phyloP scores from a whole-genome alignment of 306 rosid genomes.

The Gastrolobium bilobum region DNA sequence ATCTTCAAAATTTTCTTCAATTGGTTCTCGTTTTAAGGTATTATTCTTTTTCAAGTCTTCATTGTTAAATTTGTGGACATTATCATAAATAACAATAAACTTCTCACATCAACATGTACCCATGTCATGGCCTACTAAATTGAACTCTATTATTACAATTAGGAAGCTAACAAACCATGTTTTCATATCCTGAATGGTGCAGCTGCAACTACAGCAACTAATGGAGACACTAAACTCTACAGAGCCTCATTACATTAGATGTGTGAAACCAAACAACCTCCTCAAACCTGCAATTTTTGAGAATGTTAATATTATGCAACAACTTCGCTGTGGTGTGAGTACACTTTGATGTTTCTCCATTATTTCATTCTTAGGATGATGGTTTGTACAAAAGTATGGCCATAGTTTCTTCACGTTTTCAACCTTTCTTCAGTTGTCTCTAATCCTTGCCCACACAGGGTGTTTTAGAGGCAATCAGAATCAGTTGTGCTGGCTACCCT shows the following conservation, averaged over 20 bases:
- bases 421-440: constrained; percentile 40
- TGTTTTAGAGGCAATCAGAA: constrained; percentile 99
- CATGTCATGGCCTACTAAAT: constrained; percentile 38
- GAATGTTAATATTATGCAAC: constrained; percentile 95
- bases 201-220: constrained; percentile 90
- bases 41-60: constrained; percentile 35
- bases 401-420: constrained; percentile 33
- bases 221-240: constrained; percentile 97
- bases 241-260: constrained; percentile 97
- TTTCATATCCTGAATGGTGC: constrained; percentile 60
- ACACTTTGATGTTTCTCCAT: constrained; percentile 47
- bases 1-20: constrained; percentile 97
- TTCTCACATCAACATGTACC: constrained; percentile 43
- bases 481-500: constrained; percentile 99
- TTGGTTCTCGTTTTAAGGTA: constrained; percentile 99
- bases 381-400: constrained; percentile 36
- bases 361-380: constrained; percentile 47
- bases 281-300: constrained; percentile 97
- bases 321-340: constrained; percentile 99
- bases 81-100: constrained; percentile 21
- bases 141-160: constrained; percentile 41
- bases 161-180: constrained; percentile 48
- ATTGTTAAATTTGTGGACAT: constrained; percentile 19
- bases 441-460: constrained; percentile 70
- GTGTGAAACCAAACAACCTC: constrained; percentile 98